Base-by-base conservation (phyloP, 441 rosid species). In the Melastoma candidum region DNA sequence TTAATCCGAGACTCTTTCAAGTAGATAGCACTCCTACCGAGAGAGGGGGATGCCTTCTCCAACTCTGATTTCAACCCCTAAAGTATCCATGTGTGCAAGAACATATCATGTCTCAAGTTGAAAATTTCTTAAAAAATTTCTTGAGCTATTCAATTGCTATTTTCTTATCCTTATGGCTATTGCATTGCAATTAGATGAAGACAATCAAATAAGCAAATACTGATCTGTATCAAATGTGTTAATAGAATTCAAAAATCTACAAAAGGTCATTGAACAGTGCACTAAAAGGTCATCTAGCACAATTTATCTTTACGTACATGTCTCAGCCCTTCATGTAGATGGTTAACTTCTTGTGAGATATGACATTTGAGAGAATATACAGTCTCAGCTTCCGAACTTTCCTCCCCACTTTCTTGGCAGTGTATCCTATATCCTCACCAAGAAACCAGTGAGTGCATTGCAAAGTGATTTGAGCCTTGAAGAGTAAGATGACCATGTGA, bases 281-380 rank as follows among this genome's bases (percentile, higher is more conserved):
- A 29, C 7, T 2, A 29, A 29, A 29, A 29, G 36, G 7, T 29
- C 36, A 29, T 29, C 7, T 29, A 3, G 36, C 0, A 6, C 7
- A 29, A 29, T 3, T 29, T 29, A 29, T 29, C 36, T 0, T 29
- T 29, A 29, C 36, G 0, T 3, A 80, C 97, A 81, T 86, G 97
- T 68, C 80, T 93, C 66, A 93, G 47, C 70, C 97, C 97, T 79
- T 84, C 99, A 65, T 84, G 97, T 82, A 89, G 68, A 72, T 93
- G 97, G 75, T 93, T 93, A 75, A 93, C 93, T 54, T 89, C 97
- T 0, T 89, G 89, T 44, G 96, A 89, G 69, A 93, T 93, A 66
- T 93, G 97, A 73, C 95, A 84, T 72, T 86, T 89, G 49, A 89
- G 89, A 47, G 96, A 74, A 75, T 77, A 80, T 43, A 85, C 82